A percentile compares a stretch with the other conserved stretches of the same genome.
Conservation (phyloP, 1,284 basidiomycete species). For the Schizophyllum amplum region DNA sequence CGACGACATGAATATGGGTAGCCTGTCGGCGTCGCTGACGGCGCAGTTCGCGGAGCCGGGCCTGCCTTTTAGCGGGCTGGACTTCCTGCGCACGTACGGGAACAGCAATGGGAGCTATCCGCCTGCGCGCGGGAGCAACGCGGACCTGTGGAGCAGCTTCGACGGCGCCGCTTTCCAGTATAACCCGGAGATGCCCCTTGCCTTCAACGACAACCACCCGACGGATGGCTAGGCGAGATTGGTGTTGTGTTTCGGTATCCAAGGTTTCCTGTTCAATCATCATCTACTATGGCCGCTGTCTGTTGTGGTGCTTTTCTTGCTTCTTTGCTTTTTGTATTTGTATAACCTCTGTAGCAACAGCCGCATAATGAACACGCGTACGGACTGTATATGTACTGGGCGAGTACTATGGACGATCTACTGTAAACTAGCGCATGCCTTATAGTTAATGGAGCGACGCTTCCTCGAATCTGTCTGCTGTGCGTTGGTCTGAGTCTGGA, state of each 20-base stretch:
- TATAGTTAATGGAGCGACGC: not conserved
- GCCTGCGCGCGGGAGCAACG: constrained; percentile 43
- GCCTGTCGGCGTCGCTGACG: not conserved
- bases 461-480: too few species aligned
- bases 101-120: constrained; percentile 34
- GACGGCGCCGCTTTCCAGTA: constrained; percentile 63
- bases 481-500: too few species aligned
- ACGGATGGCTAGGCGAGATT: not conserved
- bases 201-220: constrained; percentile 31
- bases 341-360: not conserved
- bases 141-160: constrained; percentile 61
- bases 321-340: constrained; percentile 1
- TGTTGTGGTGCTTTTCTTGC: not conserved
- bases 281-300: not conserved
- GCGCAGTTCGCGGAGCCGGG: constrained; percentile 35
- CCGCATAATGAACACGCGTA: not conserved
- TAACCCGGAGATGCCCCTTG: constrained; percentile 69
- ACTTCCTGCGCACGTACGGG: constrained; percentile 67
- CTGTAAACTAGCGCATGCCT: not conserved
- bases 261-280: constrained; percentile 10
- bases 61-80: constrained; percentile 70
- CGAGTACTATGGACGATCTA: not conserved
- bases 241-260: not conserved
- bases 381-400: not conserved
- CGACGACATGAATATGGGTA: constrained; percentile 4